A percentile compares a stretch with the other conserved stretches of the same genome.
Conservation (phyloP, 768 basidiomycete species). For the Exsudoporus frostii region DNA sequence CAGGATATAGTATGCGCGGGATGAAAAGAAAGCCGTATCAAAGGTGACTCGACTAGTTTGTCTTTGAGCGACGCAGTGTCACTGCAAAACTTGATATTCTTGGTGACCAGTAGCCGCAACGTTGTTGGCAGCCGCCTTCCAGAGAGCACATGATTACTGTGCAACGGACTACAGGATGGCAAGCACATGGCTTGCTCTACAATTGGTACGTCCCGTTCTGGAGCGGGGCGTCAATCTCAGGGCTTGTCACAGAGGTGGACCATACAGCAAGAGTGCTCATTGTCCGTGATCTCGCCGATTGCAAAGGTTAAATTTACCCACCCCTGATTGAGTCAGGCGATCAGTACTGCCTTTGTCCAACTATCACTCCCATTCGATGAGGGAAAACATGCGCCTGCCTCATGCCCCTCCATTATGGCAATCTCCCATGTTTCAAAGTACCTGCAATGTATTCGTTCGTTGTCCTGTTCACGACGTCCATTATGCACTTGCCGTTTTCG, state of each 20-base stretch:
- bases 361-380: neutral
- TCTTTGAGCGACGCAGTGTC: neutral
- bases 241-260: neutral
- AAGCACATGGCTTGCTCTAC: neutral
- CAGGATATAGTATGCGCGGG: neutral
- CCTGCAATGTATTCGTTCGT: slow-evolving; percentile 3
- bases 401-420: slow-evolving; percentile 20
- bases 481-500: slow-evolving; percentile 7
- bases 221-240: neutral
- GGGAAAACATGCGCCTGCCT: slow-evolving; percentile 27
- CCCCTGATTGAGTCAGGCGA: slow-evolving; percentile 19
- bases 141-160: neutral
- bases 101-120: neutral
- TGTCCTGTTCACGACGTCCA: slow-evolving; percentile 16
- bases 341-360: slow-evolving; percentile 13
- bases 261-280: slow-evolving; percentile 8
- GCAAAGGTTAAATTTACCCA: slow-evolving; percentile 21
- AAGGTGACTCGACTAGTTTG: neutral
- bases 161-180: slow-evolving; percentile 21
- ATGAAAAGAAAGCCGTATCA: slow-evolving; percentile 9
- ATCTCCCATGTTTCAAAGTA: slow-evolving; percentile 7
- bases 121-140: neutral
- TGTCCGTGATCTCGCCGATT: slow-evolving; percentile 18
- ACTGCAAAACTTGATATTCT: slow-evolving; percentile 1
- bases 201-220: neutral